Evolutionary conservation across 768 basidiomycete genomes (phyloP).

Genomic region (Pleurotus pulmonarius): DNA sequence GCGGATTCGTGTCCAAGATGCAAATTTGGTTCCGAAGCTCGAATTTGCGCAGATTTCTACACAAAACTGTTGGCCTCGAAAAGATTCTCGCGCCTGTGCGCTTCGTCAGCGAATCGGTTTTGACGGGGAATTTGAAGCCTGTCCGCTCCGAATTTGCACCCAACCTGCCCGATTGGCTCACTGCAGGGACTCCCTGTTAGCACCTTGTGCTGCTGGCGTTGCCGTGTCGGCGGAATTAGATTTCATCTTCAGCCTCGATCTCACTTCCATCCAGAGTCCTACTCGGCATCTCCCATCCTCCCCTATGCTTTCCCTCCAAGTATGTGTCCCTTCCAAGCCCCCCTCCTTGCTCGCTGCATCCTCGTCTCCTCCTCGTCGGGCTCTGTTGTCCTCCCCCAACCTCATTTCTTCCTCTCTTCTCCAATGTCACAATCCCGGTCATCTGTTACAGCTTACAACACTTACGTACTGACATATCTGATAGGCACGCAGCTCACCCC

Average conservation of each 20-base stretch:
- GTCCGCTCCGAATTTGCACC: conserved; percentile 42
- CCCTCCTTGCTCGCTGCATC: neutral
- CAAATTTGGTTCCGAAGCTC: conserved; percentile 22
- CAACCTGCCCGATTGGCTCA: conserved; percentile 45
- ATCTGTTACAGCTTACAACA: neutral
- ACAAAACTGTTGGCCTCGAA: conserved; percentile 15
- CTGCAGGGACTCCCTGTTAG: conserved; percentile 17
- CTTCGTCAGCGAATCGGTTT: conserved; percentile 36
- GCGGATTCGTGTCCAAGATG: conserved; percentile 21
- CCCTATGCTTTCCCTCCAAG: neutral
- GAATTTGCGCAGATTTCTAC: conserved; percentile 10
- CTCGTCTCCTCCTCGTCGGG: neutral
- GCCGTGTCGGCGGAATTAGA: conserved; percentile 47
- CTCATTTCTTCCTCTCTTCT: no score
- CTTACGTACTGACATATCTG: conserved; percentile 16
- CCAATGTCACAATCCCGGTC: neutral
- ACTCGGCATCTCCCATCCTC: neutral
- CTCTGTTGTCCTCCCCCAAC: neutral
- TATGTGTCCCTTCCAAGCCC: neutral
- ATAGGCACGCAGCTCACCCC: conserved; percentile 15
- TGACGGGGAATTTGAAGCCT: conserved; percentile 31
- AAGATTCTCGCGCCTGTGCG: conserved; percentile 26
- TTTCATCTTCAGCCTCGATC: conserved; percentile 26
- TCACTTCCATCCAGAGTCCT: conserved; percentile 11
- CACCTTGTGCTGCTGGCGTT: conserved; percentile 35